phyloP scores from a whole-genome alignment of 768 basidiomycete genomes.

The Saitozyma podzolica region DNA sequence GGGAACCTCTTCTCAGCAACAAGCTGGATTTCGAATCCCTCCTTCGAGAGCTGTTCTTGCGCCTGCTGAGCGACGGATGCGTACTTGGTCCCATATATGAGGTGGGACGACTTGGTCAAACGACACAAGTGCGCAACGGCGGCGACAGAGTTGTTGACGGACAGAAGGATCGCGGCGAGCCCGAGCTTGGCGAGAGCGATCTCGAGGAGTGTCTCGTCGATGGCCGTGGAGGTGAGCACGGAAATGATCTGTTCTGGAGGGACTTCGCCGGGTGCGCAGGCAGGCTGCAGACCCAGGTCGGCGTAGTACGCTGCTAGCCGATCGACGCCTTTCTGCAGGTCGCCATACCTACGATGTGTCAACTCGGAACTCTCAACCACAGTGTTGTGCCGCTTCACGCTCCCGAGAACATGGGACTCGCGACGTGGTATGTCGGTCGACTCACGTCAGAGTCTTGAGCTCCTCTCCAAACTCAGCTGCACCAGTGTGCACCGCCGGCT shows the following conservation, averaged over 20 bases:
- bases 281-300: constrained; percentile 38
- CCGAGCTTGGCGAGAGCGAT: constrained; percentile 56
- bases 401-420: too few species aligned
- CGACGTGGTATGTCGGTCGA: background rate
- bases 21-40: constrained; percentile 36
- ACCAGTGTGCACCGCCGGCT: background rate
- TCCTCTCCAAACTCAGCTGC: constrained; percentile 38
- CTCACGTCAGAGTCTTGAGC: constrained; percentile 44
- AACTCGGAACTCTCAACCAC: background rate
- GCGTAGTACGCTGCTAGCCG: constrained; percentile 25
- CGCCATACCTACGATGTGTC: background rate
- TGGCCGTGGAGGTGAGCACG: constrained; percentile 54
- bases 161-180: constrained; percentile 54
- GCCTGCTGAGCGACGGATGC: constrained; percentile 52
- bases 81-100: constrained; percentile 56
- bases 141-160: constrained; percentile 58
- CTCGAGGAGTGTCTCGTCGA: constrained; percentile 56
- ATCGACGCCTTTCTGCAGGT: background rate
- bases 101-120: constrained; percentile 52
- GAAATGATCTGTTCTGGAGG: constrained; percentile 53
- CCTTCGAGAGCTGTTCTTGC: constrained; percentile 40
- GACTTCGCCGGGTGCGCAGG: constrained; percentile 28
- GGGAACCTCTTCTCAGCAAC: constrained; percentile 54
- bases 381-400: too few species aligned
- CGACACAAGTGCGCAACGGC: constrained; percentile 58